These are phyloP conservation scores for Epichloe uncinata DNA, from an alignment of 2,329 filamentous ascomycete genomes.

Conservation along the genomic window DNA sequence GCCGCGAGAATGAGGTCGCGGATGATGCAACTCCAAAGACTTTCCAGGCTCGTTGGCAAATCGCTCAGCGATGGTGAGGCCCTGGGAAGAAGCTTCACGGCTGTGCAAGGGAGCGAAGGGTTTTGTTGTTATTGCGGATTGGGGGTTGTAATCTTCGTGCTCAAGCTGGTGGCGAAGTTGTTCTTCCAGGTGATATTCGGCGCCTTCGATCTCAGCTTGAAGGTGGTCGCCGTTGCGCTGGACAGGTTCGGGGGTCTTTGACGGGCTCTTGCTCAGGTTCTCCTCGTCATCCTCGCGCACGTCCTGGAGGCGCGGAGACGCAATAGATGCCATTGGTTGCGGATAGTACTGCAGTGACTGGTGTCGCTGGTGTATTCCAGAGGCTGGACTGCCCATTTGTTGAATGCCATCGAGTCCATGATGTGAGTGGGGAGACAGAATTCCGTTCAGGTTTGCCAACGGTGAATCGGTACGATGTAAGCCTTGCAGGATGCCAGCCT, in stretches of 20 bases:
- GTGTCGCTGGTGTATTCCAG: constrained; percentile 40
- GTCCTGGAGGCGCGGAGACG: constrained; percentile 53
- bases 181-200: constrained; percentile 74
- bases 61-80: constrained; percentile 34
- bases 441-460: constrained; percentile 34
- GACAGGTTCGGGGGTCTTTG: constrained; percentile 38
- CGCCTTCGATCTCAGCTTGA: constrained; percentile 74
- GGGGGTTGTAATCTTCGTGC: constrained; percentile 63
- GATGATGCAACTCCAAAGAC: constrained; percentile 52
- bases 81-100: constrained; percentile 34
- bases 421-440: constrained; percentile 53
- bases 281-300: constrained; percentile 65
- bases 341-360: constrained; percentile 47
- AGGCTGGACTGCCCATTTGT: constrained; percentile 25
- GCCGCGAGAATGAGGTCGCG: constrained; percentile 58
- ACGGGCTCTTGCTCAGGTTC: constrained; percentile 33
- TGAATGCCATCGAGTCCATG: constrained; percentile 40
- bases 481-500: constrained; percentile 40
- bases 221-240: constrained; percentile 51
- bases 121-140: constrained; percentile 18
- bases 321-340: constrained; percentile 38
- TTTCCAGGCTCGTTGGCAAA: constrained; percentile 41
- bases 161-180: constrained; percentile 67
- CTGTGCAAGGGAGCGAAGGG: constrained; percentile 21
- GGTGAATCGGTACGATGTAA: constrained; percentile 50